Conservation (phyloP, 2,329 filamentous ascomycete genomes). For the Elsinoe fawcettii region DNA sequence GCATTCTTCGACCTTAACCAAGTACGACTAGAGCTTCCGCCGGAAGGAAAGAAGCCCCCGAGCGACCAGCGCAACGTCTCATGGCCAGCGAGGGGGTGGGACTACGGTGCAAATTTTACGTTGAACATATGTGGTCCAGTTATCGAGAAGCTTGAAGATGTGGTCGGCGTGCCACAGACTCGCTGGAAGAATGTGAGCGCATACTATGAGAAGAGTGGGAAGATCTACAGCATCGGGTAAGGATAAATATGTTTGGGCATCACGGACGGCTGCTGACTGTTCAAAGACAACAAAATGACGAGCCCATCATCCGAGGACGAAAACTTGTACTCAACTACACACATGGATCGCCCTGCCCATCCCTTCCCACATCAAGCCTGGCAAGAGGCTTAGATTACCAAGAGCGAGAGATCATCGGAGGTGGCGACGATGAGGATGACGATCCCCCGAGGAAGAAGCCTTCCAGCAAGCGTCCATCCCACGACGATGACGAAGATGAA, state of each 20-base stretch:
- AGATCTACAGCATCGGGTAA: slow-evolving; percentile 68
- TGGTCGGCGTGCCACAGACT: slow-evolving; percentile 52
- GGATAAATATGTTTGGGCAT: slow-evolving; percentile 25
- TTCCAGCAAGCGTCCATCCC: slow-evolving; percentile 21
- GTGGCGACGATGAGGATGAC: slow-evolving; percentile 28
- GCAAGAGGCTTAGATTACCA: slow-evolving; percentile 18
- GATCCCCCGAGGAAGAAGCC: slow-evolving; percentile 26
- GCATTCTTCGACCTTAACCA: slow-evolving; percentile 57
- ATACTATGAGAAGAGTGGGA: slow-evolving; percentile 60
- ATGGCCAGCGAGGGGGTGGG: slow-evolving; percentile 61
- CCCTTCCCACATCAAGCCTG: slow-evolving; percentile 16
- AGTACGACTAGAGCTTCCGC: slow-evolving; percentile 46
- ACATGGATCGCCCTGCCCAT: slow-evolving; percentile 41
- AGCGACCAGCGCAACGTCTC: slow-evolving; percentile 53
- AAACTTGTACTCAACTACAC: slow-evolving; percentile 51
- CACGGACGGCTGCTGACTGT: not conserved
- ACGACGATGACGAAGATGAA: slow-evolving; percentile 24
- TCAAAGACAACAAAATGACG: slow-evolving; percentile 47
- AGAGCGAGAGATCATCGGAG: slow-evolving; percentile 34
- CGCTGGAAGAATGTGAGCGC: slow-evolving; percentile 69
- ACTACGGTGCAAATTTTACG: slow-evolving; percentile 75
- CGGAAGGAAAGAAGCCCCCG: slow-evolving; percentile 30
- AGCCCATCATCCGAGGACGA: slow-evolving; percentile 54
- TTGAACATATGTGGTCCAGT: slow-evolving; percentile 73
- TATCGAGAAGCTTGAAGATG: slow-evolving; percentile 46